Percentiles rank a stretch among this genome's conserved stretches.
These are phyloP conservation scores for Pyricularia pennisetigena DNA, from an alignment of 2,329 filamentous ascomycete species.

Conservation along the genomic window DNA sequence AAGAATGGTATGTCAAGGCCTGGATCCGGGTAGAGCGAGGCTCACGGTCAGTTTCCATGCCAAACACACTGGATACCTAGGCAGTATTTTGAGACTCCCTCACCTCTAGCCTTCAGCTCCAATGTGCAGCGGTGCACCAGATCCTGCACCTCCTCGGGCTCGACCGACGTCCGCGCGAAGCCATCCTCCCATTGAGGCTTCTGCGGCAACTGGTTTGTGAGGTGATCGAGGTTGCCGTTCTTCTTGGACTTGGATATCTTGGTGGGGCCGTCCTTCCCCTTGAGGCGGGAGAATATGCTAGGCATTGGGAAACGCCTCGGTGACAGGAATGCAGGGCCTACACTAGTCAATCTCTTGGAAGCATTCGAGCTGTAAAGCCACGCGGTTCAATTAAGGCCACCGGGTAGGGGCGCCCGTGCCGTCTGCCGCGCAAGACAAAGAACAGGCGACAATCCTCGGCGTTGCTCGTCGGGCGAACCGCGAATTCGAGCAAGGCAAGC, in stretches of 20 bases:
- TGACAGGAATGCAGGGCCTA: neutral
- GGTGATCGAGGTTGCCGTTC: slow-evolving; percentile 40
- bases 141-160: slow-evolving; percentile 85
- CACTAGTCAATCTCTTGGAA: neutral
- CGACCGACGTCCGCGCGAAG: slow-evolving; percentile 72
- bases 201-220: slow-evolving; percentile 41
- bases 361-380: neutral
- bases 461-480: neutral
- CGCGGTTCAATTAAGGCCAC: neutral
- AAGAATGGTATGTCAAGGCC: slow-evolving; percentile 87
- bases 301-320: slow-evolving; percentile 30
- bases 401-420: neutral
- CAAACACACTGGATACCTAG: neutral
- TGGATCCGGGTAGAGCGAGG: slow-evolving; percentile 23
- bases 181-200: slow-evolving; percentile 83
- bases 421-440: neutral
- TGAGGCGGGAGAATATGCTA: slow-evolving; percentile 54
- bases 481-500: neutral
- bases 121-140: slow-evolving; percentile 74
- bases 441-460: neutral
- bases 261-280: slow-evolving; percentile 60
- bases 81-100: slow-evolving; percentile 13
- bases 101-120: slow-evolving; percentile 91
- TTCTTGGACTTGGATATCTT: slow-evolving; percentile 53
- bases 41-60: neutral